Percentiles rank a stretch among this genome's conserved stretches.
phyloP scores from a whole-genome alignment of 192 early-diverging fungal species.

The Mortierella claussenii region DNA sequence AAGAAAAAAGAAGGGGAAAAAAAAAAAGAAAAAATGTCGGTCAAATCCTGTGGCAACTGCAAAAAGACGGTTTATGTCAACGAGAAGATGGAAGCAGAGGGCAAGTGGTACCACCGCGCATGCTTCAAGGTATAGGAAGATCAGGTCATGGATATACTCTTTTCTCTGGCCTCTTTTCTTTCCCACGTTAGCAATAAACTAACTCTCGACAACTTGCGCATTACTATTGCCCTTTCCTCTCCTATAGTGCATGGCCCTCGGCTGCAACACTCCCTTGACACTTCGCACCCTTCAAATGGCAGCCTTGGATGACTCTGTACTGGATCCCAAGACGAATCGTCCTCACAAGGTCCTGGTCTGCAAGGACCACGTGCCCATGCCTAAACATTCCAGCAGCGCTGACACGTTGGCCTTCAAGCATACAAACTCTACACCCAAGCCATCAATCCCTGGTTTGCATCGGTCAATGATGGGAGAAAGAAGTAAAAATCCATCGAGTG shows the following conservation, averaged over 20 bases:
- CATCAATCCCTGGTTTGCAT: constrained; percentile 26
- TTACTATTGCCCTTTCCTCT: not conserved
- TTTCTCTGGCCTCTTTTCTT: no score
- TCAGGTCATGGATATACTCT: no score
- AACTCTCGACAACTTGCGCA: not conserved
- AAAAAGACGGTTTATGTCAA: constrained; percentile 50
- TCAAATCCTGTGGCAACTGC: constrained; percentile 40
- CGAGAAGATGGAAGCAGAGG: constrained; percentile 44
- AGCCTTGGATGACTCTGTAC: constrained; percentile 13
- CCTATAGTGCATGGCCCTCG: constrained; percentile 29
- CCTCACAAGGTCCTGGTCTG: constrained; percentile 46
- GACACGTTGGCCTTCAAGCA: constrained; percentile 29
- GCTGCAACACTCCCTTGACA: constrained; percentile 22
- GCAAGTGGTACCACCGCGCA: constrained; percentile 41
- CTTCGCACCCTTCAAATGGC: constrained; percentile 41
- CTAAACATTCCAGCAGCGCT: constrained; percentile 8
- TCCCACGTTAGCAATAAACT: not conserved
- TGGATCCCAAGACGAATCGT: constrained; percentile 18
- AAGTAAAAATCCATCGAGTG: not conserved
- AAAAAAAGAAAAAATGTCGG: constrained; percentile 34
- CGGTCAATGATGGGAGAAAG: constrained; percentile 37
- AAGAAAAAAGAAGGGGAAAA: not conserved
- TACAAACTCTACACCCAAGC: constrained; percentile 29
- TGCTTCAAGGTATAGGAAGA: constrained; percentile 40
- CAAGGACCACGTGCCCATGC: constrained; percentile 49